Conservation (phyloP, 2,329 filamentous ascomycete genomes). For the Trichoderma afroharzianum region DNA sequence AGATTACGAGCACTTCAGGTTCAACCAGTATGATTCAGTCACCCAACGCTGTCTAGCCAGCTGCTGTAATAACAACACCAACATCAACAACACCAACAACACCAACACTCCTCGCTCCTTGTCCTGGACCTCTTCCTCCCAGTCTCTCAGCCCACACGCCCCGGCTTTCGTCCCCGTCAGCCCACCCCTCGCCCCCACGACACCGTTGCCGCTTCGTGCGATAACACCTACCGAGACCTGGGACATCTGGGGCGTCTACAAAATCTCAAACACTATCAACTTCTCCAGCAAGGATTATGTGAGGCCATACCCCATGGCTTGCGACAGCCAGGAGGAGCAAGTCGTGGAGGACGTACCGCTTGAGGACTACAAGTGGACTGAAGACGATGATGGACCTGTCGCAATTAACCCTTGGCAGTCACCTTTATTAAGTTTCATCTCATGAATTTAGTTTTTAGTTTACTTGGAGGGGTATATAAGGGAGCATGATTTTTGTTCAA, state of each 20-base stretch:
- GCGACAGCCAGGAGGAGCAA: background rate
- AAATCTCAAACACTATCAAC: background rate
- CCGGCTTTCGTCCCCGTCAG: background rate
- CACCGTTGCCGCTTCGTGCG: background rate
- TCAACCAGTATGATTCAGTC: background rate
- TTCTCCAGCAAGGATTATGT: background rate
- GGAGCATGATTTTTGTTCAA: background rate
- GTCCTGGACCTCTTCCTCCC: background rate
- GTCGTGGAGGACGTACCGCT: background rate
- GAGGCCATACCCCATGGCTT: background rate
- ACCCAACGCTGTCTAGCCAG: background rate
- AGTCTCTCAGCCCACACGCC: background rate
- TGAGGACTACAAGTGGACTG: background rate
- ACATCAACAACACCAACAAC: background rate
- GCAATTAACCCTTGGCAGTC: background rate
- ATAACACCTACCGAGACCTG: background rate
- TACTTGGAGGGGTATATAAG: background rate
- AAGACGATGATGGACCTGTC: background rate
- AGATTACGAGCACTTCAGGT: background rate
- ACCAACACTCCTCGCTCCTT: background rate
- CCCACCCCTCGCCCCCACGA: background rate
- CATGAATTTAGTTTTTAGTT: background rate
- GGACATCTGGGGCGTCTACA: background rate
- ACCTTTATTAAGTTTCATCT: background rate
- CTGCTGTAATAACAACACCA: background rate